Conservation (phyloP, 2,329 filamentous ascomycete species). For the Fusarium sp. region DNA sequence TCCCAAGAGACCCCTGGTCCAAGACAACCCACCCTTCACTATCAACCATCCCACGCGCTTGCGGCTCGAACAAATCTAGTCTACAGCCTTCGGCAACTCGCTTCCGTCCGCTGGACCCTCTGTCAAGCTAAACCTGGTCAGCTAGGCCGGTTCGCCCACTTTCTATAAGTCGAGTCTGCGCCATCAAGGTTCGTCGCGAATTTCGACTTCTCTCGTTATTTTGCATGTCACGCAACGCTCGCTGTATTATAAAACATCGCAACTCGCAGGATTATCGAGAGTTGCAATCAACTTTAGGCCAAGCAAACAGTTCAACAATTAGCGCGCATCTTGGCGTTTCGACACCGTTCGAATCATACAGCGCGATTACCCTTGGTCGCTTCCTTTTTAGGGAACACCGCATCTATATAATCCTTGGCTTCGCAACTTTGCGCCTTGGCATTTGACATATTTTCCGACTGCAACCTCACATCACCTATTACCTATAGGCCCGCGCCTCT, state of each 20-base stretch:
- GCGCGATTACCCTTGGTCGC: conserved; percentile 19
- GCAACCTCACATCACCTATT: conserved; percentile 5
- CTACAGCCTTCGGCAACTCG: conserved; percentile 37
- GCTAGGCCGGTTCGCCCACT: conserved; percentile 18
- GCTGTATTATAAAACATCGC: conserved; percentile 15
- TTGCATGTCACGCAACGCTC: neutral
- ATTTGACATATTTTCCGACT: conserved; percentile 23
- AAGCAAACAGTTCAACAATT: conserved; percentile 9
- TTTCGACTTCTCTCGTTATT: neutral
- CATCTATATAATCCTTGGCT: conserved; percentile 29
- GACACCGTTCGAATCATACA: conserved; percentile 30
- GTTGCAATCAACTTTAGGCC: conserved; percentile 2
- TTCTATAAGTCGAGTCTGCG: conserved; percentile 23
- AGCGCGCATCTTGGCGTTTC: conserved; percentile 34
- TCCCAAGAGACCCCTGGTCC: neutral
- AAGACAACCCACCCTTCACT: conserved; percentile 9
- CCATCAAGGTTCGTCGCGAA: conserved; percentile 33
- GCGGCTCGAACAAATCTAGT: conserved; percentile 8
- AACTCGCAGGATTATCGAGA: conserved; percentile 11
- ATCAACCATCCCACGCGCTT: conserved; percentile 16
- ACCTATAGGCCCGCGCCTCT: conserved; percentile 3
- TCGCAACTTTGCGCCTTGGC: conserved; percentile 30
- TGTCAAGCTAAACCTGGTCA: conserved; percentile 22
- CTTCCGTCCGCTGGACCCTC: conserved; percentile 26
- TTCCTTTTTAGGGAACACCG: conserved; percentile 36